Evolutionary conservation across 2,329 filamentous ascomycete genomes (phyloP).

Genomic region (Lasiodiplodia hormozganensis): DNA sequence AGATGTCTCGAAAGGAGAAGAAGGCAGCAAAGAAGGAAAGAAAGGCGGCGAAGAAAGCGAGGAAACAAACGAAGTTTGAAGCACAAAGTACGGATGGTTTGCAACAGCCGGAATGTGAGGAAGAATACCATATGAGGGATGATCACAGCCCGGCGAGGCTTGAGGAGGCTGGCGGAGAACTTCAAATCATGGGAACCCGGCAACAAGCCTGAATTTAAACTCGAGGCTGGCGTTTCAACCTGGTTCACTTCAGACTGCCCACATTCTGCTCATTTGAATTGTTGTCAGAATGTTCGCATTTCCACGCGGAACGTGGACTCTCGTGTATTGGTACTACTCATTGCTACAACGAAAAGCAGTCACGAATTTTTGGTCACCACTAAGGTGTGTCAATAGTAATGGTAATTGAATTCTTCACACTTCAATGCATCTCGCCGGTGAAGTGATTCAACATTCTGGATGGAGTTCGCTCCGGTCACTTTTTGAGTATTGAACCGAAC

Average conservation of each 20-base stretch:
- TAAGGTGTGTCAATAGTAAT: not conserved
- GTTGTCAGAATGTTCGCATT: not conserved
- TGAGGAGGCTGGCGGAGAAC: not conserved
- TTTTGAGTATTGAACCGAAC: not conserved
- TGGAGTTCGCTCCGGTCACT: no score
- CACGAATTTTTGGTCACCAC: not conserved
- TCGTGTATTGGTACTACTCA: not conserved
- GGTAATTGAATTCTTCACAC: not conserved
- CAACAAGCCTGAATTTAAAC: not conserved
- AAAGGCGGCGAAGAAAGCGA: slow-evolving; percentile 31
- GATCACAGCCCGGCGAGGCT: not conserved
- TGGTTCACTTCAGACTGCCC: not conserved
- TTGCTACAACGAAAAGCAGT: not conserved
- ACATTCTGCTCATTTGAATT: not conserved
- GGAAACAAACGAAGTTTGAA: not conserved
- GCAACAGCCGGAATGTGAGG: not conserved
- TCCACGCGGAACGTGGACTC: not conserved
- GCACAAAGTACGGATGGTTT: not conserved
- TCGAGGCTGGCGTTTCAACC: not conserved
- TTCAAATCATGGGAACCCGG: not conserved
- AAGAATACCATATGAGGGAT: no score
- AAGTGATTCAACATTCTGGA: not conserved
- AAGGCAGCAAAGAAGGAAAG: slow-evolving; percentile 31
- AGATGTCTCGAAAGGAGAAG: slow-evolving; percentile 35
- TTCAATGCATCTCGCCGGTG: not conserved